Evolutionary conservation across 306 rosid species (phyloP).

Genomic region (Rubus parviflorus): DNA sequence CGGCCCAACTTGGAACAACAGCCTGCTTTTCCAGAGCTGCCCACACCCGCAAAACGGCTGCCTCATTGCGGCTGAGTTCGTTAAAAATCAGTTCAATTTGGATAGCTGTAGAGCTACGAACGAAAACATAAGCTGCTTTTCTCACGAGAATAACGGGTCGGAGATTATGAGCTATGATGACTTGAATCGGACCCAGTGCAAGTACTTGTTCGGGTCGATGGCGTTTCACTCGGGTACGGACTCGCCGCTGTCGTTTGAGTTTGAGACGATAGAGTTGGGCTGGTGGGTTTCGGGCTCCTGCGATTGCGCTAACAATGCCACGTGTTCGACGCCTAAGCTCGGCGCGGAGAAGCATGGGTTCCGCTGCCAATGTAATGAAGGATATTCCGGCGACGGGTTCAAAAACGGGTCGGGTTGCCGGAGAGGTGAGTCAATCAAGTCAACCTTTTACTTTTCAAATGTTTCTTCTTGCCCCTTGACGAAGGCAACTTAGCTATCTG

Average conservation of each 20-base stretch:
- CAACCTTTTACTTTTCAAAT: not conserved
- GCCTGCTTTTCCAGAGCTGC: slow-evolving; percentile 60
- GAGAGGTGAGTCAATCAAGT: slow-evolving; percentile 58
- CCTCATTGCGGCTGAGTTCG: slow-evolving; percentile 33
- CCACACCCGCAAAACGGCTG: slow-evolving; percentile 30
- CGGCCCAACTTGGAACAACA: slow-evolving; percentile 47
- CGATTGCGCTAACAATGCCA: slow-evolving; percentile 37
- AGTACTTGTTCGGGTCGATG: slow-evolving; percentile 49
- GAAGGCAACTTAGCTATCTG: not conserved
- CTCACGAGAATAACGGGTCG: not conserved
- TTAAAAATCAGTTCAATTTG: slow-evolving; percentile 18
- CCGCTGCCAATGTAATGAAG: slow-evolving; percentile 55
- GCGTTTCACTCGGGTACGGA: slow-evolving; percentile 31
- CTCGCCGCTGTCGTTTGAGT: slow-evolving; percentile 36
- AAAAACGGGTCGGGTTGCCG: slow-evolving; percentile 53
- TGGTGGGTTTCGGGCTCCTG: slow-evolving; percentile 68
- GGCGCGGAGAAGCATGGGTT: slow-evolving; percentile 14
- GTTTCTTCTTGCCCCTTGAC: too few species aligned
- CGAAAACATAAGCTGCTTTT: slow-evolving; percentile 52
- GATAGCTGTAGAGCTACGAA: slow-evolving; percentile 21
- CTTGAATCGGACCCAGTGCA: slow-evolving; percentile 27
- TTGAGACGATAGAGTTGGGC: slow-evolving; percentile 56
- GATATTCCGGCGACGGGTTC: slow-evolving; percentile 72
- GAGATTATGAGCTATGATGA: slow-evolving; percentile 18
- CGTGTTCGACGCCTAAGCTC: not conserved